A percentile compares a stretch with the other conserved stretches of the same genome.
phyloP scores from a whole-genome alignment of 805 yeast genomes.

The Nakazawaea wickerhamii region DNA sequence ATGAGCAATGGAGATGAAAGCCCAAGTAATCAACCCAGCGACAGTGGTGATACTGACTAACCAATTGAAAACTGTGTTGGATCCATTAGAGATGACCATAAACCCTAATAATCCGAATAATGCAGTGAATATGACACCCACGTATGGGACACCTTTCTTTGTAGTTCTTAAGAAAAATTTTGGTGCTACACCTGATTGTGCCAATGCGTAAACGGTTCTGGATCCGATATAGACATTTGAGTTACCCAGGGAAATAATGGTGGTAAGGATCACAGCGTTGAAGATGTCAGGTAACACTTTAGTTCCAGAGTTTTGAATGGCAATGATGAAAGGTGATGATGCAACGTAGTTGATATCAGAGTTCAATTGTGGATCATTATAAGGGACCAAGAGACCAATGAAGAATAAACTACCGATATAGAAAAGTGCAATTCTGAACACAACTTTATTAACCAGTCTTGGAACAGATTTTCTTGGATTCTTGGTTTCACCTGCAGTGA shows the following conservation, averaged over 20 bases:
- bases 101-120: slow-evolving; percentile 60
- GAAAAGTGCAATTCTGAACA: slow-evolving; percentile 59
- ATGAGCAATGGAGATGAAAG: slow-evolving; percentile 58
- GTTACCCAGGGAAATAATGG: slow-evolving; percentile 76
- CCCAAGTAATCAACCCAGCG: slow-evolving; percentile 73
- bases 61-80: slow-evolving; percentile 63
- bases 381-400: slow-evolving; percentile 68
- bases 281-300: slow-evolving; percentile 60
- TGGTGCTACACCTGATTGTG: slow-evolving; percentile 56
- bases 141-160: slow-evolving; percentile 55
- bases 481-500: slow-evolving; percentile 68
- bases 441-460: slow-evolving; percentile 63
- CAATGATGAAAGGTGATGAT: slow-evolving; percentile 68
- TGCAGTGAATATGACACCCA: slow-evolving; percentile 52
- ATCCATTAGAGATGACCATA: slow-evolving; percentile 48
- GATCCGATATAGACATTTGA: slow-evolving; percentile 71
- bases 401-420: slow-evolving; percentile 62
- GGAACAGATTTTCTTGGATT: slow-evolving; percentile 71
- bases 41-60: slow-evolving; percentile 70
- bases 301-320: slow-evolving; percentile 65
- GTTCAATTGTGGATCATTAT: slow-evolving; percentile 48
- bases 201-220: slow-evolving; percentile 59
- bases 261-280: slow-evolving; percentile 62
- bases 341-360: slow-evolving; percentile 32
- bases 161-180: slow-evolving; percentile 43